Conservation (phyloP, 495 filamentous ascomycete species). For the Penicillium chermesinum region DNA sequence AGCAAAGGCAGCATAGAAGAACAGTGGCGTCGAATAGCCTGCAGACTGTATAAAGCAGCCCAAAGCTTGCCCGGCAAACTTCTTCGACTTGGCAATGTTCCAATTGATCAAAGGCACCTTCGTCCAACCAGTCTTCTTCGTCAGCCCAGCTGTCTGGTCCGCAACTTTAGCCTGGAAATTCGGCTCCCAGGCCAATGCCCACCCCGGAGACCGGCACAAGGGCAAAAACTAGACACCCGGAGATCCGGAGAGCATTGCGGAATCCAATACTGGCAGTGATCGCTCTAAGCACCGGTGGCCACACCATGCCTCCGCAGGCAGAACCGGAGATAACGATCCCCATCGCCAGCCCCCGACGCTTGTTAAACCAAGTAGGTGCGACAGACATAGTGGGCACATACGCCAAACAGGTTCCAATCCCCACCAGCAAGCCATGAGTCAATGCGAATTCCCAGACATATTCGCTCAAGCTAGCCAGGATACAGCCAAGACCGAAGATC, state of each 20-base stretch:
- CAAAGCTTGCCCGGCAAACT: slow-evolving; percentile 37
- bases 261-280: slow-evolving; percentile 48
- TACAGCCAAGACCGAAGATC: slow-evolving; percentile 35
- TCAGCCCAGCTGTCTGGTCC: slow-evolving; percentile 21
- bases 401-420: slow-evolving; percentile 43
- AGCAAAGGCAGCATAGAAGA: slow-evolving; percentile 41
- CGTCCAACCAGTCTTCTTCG: slow-evolving; percentile 15
- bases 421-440: slow-evolving; percentile 52
- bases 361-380: slow-evolving; percentile 51
- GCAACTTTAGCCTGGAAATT: slow-evolving; percentile 33
- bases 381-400: slow-evolving; percentile 50
- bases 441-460: slow-evolving; percentile 57
- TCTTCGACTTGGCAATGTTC: slow-evolving; percentile 31
- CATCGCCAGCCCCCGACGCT: slow-evolving; percentile 49
- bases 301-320: slow-evolving; percentile 50
- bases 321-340: slow-evolving; percentile 51
- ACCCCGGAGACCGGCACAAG: slow-evolving; percentile 44
- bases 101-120: slow-evolving; percentile 34
- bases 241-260: slow-evolving; percentile 47
- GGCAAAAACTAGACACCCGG: slow-evolving; percentile 40
- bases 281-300: slow-evolving; percentile 42
- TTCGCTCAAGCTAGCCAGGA: slow-evolving; percentile 52
- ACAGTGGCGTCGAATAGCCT: slow-evolving; percentile 39
- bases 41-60: slow-evolving; percentile 40
- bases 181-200: slow-evolving; percentile 38